Base-by-base conservation (phyloP, 306 rosid genomes). In the Inga laurina region DNA sequence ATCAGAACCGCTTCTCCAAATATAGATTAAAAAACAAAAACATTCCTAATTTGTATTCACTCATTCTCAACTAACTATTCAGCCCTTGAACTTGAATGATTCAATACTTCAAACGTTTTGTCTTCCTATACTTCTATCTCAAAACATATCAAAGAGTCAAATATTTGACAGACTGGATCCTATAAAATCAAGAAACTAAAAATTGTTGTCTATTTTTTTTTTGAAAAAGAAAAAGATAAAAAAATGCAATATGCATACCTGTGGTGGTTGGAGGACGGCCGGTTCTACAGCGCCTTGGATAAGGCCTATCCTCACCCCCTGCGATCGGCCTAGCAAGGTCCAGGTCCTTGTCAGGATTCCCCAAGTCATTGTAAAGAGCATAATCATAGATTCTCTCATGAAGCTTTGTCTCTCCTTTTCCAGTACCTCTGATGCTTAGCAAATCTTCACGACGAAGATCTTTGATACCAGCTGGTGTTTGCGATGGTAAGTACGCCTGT, bases 271-370 rank as follows among this genome's bases (percentile, higher is more conserved):
- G 91, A 79, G 93, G 87, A 52, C 99, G 88, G 74, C 98, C 98
- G 7, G 99, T 93, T 83, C 94, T 86, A 54, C 99, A 96, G 6
- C 99, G 94, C 81, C 97, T 91, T 79, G 99, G 99, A 83, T 94
- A 93, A 84, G 98, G 99, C 84, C 81, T 77, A 57, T 90, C 88
- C n/a, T 75, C 86, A 68, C 76, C 87, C 30, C 88, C 97, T 27
- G 89, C 73, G 30, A 91, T 88, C 0, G 98, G 99, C 85, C 99
- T 91, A 75, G 90, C 93, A 72, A 88, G 90, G 52, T 94, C 96
- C 37, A 85, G 82, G 34, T 66, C 86, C 85, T 93, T 92, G 56
- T 93, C 98, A 46, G 99, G 98, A 77, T 92, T 93, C 9, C 97
- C 99, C 90, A 96, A 84, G 71, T 96, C 98, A 75, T 96, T 96